Base-by-base conservation (phyloP, 805 yeast genomes). In the Lipomyces sp. region DNA sequence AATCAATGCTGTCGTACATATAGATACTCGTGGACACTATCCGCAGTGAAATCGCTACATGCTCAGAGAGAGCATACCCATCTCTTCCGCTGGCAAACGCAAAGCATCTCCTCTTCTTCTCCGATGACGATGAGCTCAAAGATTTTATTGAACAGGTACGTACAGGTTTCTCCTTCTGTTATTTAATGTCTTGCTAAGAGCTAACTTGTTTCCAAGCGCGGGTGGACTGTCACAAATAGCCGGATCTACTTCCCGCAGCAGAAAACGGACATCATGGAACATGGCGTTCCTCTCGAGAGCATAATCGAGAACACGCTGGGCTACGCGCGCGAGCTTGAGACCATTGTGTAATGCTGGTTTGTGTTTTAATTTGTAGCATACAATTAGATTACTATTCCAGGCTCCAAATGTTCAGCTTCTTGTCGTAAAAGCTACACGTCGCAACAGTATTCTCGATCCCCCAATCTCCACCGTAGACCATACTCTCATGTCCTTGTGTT, bases 391-490 rank as follows among this genome's bases (percentile, higher is more conserved):
- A 16, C 35, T 29, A 23, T 28, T 29, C 39, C 38, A 49, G 7
- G 46, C 22, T 26, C 98, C 98, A 91, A 28, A 76, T 65, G 57
- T 90, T 96, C 1, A 91, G 76, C 18, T 85, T 79, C 47, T 79
- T 78, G 66, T 91, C 98, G 70, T 91, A 91, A 66, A 91, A 91
- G 48, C 96, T 88, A 66, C 97, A 91, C 1, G 96, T 89, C 2
- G 80, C 84, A 6, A 84, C 78, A 3, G 65, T 59, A 1, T 67
- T 66, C 5, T 74, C 72, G 1, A 63, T 62, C 13, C 74, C 68
- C 95, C 97, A 90, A 63, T 86, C 96, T 3, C 95, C 96, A 0
- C 98, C 98, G 63, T 91, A 91, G 48, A 91, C 90, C 88, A 93
- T 91, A 53, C 96, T 87, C 43, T 81, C 82, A 64, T 91, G 98